Evolutionary conservation across 164 flowering plant genomes (phyloP).

Genomic region (Stephania yunnanensis): DNA sequence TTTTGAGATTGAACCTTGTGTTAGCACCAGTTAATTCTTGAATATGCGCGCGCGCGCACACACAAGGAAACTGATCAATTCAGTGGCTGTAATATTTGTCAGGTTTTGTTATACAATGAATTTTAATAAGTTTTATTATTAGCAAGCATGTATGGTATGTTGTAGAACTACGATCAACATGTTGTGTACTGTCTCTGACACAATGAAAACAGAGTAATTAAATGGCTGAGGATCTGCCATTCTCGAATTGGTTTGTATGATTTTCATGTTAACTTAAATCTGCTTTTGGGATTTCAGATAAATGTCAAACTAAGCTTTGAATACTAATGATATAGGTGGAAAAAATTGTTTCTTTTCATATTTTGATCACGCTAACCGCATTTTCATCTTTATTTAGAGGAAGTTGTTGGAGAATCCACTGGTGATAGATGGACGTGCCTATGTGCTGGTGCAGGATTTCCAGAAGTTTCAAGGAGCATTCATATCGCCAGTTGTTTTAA

Average conservation of each 20-base stretch:
- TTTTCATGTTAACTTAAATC: neutral
- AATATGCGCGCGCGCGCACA: neutral
- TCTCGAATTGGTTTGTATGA: neutral
- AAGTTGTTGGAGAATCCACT: conserved; percentile 16
- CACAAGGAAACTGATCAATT: neutral
- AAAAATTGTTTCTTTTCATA: neutral
- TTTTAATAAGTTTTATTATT: neutral
- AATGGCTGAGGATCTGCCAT: neutral
- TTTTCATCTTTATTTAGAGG: conserved; percentile 11
- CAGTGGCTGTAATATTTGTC: neutral
- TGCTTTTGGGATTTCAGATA: neutral
- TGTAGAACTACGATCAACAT: neutral
- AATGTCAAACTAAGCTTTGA: neutral
- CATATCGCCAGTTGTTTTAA: conserved; percentile 55
- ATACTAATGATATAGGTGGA: neutral
- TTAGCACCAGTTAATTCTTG: neutral
- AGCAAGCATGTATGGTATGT: neutral
- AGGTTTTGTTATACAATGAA: neutral
- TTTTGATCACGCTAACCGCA: conserved; percentile 7
- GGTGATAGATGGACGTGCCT: conserved; percentile 58
- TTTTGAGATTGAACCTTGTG: neutral
- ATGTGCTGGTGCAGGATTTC: conserved; percentile 52
- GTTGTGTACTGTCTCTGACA: neutral
- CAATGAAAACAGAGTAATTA: neutral
- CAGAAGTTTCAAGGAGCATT: conserved; percentile 32